Percentiles rank a stretch among this genome's conserved stretches.
phyloP scores from a whole-genome alignment of 1,284 basidiomycete genomes.

The Sphagnurus paluster region DNA sequence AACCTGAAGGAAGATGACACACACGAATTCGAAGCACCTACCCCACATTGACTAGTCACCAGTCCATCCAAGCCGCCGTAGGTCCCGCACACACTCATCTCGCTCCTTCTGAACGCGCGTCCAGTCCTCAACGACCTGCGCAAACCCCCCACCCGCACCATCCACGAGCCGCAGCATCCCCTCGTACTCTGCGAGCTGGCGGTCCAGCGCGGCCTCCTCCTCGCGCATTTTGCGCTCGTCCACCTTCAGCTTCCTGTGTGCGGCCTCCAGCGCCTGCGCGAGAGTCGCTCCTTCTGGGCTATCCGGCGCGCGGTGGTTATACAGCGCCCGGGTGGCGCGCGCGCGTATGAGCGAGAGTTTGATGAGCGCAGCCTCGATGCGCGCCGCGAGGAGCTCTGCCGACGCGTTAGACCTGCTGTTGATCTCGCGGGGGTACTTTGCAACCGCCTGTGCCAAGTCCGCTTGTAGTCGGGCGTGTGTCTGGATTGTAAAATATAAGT shows the following conservation, averaged over 20 bases:
- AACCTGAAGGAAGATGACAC: too few species aligned
- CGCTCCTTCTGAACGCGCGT: conserved; percentile 44
- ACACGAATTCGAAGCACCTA: too few species aligned
- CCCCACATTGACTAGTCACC: conserved; percentile 37
- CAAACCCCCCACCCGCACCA: conserved; percentile 38
- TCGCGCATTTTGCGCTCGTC: conserved; percentile 36
- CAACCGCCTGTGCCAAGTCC: conserved; percentile 28
- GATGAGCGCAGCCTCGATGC: conserved; percentile 46
- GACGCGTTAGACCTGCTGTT: conserved; percentile 28
- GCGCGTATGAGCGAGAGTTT: conserved; percentile 47
- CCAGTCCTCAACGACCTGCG: conserved; percentile 51
- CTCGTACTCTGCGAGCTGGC: conserved; percentile 44
- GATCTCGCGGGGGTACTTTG: conserved; percentile 29
- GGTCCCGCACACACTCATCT: conserved; percentile 48
- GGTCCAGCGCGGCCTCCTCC: conserved; percentile 39
- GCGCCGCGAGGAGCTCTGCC: conserved; percentile 39
- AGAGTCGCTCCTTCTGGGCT: conserved; percentile 25
- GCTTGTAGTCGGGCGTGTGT: conserved; percentile 33
- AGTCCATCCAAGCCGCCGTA: conserved; percentile 50
- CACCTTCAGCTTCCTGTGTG: conserved; percentile 33
- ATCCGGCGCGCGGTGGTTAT: conserved; percentile 30
- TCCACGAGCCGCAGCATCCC: conserved; percentile 41
- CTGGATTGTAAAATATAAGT: conserved; percentile 21
- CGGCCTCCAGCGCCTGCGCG: conserved; percentile 32
- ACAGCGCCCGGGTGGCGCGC: conserved; percentile 37